Conservation (phyloP, 805 yeast species). For the Priceomyces haplophilus region DNA sequence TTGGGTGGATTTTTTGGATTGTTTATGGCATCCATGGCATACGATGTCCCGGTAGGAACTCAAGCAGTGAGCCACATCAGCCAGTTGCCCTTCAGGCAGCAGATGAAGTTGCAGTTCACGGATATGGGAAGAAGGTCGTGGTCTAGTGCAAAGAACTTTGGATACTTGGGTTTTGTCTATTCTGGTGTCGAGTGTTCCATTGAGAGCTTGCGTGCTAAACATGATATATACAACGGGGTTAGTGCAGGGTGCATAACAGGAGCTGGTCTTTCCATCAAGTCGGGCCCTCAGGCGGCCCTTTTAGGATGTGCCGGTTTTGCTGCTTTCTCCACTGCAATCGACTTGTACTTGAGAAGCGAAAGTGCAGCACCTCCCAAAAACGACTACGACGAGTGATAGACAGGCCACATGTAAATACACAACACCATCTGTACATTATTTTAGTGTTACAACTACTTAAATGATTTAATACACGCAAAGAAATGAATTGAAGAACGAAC, state of each 20-base stretch:
- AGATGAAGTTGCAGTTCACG: slow-evolving; percentile 81
- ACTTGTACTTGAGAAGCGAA: slow-evolving; percentile 81
- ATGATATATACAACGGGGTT: slow-evolving; percentile 88
- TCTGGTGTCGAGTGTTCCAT: slow-evolving; percentile 90
- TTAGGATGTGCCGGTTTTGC: slow-evolving; percentile 98
- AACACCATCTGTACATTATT: slow-evolving; percentile 6
- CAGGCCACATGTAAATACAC: background rate
- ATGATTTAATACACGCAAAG: slow-evolving; percentile 4
- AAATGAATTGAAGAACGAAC: background rate
- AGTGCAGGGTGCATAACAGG: slow-evolving; percentile 96
- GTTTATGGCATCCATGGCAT: slow-evolving; percentile 84
- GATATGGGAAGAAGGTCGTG: slow-evolving; percentile 93
- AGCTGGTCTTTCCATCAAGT: slow-evolving; percentile 86
- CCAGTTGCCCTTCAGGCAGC: slow-evolving; percentile 88
- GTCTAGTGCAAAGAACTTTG: slow-evolving; percentile 89
- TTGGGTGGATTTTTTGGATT: slow-evolving; percentile 95
- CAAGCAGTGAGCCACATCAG: slow-evolving; percentile 56
- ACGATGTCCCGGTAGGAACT: slow-evolving; percentile 74
- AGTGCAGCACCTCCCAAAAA: slow-evolving; percentile 78
- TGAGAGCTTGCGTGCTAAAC: slow-evolving; percentile 83
- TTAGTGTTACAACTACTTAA: slow-evolving; percentile 3
- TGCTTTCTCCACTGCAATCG: slow-evolving; percentile 87
- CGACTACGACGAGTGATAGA: slow-evolving; percentile 65
- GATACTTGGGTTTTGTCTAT: slow-evolving; percentile 85
- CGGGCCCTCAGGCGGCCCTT: slow-evolving; percentile 90